phyloP scores from a whole-genome alignment of 768 basidiomycete species.

The Termitomyces titanicus region DNA sequence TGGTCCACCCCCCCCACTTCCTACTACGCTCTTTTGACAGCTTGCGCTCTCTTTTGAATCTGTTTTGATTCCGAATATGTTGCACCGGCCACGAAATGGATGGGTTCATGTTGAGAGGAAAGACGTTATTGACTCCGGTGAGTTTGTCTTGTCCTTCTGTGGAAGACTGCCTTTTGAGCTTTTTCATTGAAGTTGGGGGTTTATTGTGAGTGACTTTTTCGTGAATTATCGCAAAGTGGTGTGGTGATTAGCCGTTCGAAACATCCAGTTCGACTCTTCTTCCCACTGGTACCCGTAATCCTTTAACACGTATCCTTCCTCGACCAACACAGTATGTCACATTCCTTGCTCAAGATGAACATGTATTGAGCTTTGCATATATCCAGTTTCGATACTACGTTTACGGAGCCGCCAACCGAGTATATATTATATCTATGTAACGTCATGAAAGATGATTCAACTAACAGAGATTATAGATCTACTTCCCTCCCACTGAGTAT shows the following conservation, averaged over 20 bases:
- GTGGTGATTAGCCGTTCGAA: neutral
- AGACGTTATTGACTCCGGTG: neutral
- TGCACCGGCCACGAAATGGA: conserved; percentile 5
- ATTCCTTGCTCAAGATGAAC: too few species aligned
- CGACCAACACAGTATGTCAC: neutral
- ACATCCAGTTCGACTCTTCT: neutral
- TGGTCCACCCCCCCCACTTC: neutral
- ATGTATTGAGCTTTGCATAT: neutral
- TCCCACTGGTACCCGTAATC: too few species aligned
- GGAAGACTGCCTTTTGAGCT: neutral
- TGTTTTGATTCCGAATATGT: neutral
- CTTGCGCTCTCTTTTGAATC: neutral
- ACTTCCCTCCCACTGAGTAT: neutral
- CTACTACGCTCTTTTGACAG: conserved; percentile 7
- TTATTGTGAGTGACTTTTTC: conserved; percentile 3
- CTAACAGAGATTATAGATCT: neutral
- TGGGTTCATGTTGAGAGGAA: conserved; percentile 6
- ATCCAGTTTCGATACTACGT: neutral
- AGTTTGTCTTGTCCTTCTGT: neutral
- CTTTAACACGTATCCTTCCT: too few species aligned
- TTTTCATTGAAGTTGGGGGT: neutral
- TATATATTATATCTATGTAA: neutral
- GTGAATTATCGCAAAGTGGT: neutral
- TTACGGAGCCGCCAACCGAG: conserved; percentile 4
- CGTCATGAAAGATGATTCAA: neutral